Evolutionary conservation across 1,139 yeast genomes (phyloP).

Genomic region (Candida sojae): DNA sequence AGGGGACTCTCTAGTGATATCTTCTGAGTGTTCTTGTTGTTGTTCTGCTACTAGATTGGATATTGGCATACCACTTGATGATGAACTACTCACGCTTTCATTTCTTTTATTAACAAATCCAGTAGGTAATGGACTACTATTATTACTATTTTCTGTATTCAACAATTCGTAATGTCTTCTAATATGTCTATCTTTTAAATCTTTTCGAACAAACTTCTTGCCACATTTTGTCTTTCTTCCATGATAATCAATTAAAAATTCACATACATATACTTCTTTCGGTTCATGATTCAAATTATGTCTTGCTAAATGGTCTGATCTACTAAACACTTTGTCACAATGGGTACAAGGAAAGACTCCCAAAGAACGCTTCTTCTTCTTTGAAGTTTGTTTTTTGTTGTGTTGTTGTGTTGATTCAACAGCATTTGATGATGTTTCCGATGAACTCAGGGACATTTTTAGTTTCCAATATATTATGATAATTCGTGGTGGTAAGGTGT

Average conservation of each 20-base stretch:
- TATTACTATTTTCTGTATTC: neutral
- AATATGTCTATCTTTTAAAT: slow-evolving; percentile 40
- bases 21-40: slow-evolving; percentile 2
- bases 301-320: slow-evolving; percentile 45
- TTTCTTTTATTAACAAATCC: neutral
- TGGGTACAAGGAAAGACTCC: slow-evolving; percentile 26
- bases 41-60: slow-evolving; percentile 1
- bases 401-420: neutral
- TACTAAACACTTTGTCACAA: slow-evolving; percentile 42
- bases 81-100: neutral
- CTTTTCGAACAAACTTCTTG: slow-evolving; percentile 41
- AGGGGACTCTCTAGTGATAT: neutral
- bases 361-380: slow-evolving; percentile 16
- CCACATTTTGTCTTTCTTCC: slow-evolving; percentile 31
- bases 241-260: slow-evolving; percentile 28
- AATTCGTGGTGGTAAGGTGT: neutral
- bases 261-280: slow-evolving; percentile 30
- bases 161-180: slow-evolving; percentile 30
- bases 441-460: neutral
- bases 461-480: neutral
- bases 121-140: neutral
- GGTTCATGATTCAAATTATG: slow-evolving; percentile 47
- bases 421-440: neutral
- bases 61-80: neutral
- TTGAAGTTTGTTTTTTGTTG: neutral